Conservation (phyloP, 768 basidiomycete species). For the Omphalotus guepiniiformis region DNA sequence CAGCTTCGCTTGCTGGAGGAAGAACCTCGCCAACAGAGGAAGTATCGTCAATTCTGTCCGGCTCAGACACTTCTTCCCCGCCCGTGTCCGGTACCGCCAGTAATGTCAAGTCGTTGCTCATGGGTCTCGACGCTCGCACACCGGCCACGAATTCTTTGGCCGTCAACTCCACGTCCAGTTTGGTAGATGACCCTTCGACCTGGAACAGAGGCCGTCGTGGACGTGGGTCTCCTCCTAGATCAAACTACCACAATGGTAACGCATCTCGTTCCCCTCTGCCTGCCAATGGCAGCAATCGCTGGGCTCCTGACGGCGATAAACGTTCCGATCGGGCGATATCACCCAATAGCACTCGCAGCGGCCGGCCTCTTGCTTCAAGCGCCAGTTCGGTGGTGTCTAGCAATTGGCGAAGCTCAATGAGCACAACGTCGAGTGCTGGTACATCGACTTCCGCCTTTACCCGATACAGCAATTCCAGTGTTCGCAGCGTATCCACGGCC, state of each 20-base stretch:
- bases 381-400: constrained; percentile 59
- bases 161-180: no score
- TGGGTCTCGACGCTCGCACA: constrained; percentile 55
- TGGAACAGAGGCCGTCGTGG: constrained; percentile 49
- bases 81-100: constrained; percentile 66
- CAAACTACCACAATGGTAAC: constrained; percentile 12
- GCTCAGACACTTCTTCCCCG: constrained; percentile 18
- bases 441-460: constrained; percentile 73
- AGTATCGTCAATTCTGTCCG: constrained; percentile 13
- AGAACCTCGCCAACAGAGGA: constrained; percentile 37
- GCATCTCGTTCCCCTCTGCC: constrained; percentile 11
- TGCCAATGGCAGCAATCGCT: constrained; percentile 1
- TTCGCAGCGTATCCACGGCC: constrained; percentile 70
- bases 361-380: constrained; percentile 48
- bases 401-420: constrained; percentile 79
- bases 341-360: constrained; percentile 56
- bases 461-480: constrained; percentile 71
- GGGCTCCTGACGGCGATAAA: constrained; percentile 26
- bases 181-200: constrained; percentile 37
- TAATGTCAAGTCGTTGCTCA: constrained; percentile 73
- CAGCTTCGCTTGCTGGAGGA: constrained; percentile 33
- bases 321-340: constrained; percentile 45
- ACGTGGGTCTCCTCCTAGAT: constrained; percentile 14
- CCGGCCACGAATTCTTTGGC: constrained; percentile 15
- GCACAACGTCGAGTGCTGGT: constrained; percentile 63